Evolutionary conservation across 2,329 filamentous ascomycete genomes (phyloP), one percentile per base, ranked within the genome.

Genomic region (Nemania bipapillata): DNA sequence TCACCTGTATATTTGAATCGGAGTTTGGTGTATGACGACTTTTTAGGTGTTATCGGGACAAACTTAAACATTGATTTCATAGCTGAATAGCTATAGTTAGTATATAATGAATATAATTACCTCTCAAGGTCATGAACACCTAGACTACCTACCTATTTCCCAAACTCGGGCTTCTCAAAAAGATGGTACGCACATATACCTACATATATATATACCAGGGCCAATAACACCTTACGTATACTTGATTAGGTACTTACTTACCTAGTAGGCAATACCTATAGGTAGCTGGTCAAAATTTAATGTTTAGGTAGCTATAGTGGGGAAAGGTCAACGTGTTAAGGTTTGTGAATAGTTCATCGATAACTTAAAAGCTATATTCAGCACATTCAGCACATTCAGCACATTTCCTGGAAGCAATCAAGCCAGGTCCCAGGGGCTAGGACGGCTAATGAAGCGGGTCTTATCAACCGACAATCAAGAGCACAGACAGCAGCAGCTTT

Each of bases 101-200:
- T 50, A 58, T 35, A 63, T 67, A 63, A 63, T 59, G 2, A 55
- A 54, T 22, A 22, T 15, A n/a, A n/a, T n/a, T n/a, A 15, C 15
- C 35, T 7, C 28, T 15, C 28, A 42, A 15, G 32, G n/a, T 40
- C 9, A 30, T 49, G 20, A 20, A 15, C 7, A 35, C 32, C 6
- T 28, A 11, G 20, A 20, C 8, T 12, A 35, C 32, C 6, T 28
- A 11, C 17, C 12, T 32, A 24, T 22, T 28, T 28, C 12, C 22
- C 47, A 28, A 28, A 50, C 11, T 28, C 2, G 8, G 17, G 24
- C 7, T 24, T 17, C 15, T 32, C 30, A 9, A 32, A 32, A 9
- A 32, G 30, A 32, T 32, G 30, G 30, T 32, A 32, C 30, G 9
- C 30, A 32, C 9, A 4, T 4, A 9, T 9, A 32, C 9, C 30